Percentiles rank a stretch among this genome's conserved stretches.
Evolutionary conservation across 352 stramenopile species (phyloP).

Genomic region (Globisporangium lucens): DNA sequence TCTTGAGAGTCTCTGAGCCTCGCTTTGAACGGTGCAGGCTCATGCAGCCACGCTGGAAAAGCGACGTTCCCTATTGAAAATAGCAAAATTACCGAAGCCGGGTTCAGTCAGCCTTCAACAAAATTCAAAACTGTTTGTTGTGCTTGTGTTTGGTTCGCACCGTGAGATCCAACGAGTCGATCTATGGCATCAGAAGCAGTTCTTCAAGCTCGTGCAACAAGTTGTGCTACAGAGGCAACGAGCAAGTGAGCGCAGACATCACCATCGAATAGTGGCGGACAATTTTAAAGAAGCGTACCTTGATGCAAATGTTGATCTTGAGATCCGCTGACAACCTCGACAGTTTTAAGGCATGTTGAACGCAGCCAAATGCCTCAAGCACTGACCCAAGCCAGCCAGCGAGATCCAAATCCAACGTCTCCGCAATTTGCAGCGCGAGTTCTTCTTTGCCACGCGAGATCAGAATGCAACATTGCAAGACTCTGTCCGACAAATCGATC

Average conservation of each 20-base stretch:
- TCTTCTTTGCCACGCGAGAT: slow-evolving; percentile 50
- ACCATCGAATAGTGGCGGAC: not conserved
- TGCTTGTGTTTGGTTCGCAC: slow-evolving; percentile 22
- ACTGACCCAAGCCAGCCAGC: slow-evolving; percentile 53
- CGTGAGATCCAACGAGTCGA: slow-evolving; percentile 40
- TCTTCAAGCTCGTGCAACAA: slow-evolving; percentile 34
- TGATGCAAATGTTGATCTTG: slow-evolving; percentile 72
- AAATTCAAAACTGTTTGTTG: not conserved
- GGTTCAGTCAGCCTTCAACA: not conserved
- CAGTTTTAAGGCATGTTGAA: slow-evolving; percentile 34
- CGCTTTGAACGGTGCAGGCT: slow-evolving; percentile 35
- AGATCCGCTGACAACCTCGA: slow-evolving; percentile 32
- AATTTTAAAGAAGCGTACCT: slow-evolving; percentile 20
- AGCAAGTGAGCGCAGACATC: not conserved
- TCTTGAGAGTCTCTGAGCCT: slow-evolving; percentile 17
- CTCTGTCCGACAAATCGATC: slow-evolving; percentile 56
- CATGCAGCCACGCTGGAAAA: slow-evolving; percentile 56
- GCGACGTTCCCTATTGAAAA: slow-evolving; percentile 42
- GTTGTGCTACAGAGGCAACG: slow-evolving; percentile 26
- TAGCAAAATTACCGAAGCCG: not conserved
- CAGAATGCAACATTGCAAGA: slow-evolving; percentile 67
- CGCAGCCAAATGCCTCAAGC: slow-evolving; percentile 67
- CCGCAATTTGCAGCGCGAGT: slow-evolving; percentile 37
- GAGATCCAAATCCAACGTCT: slow-evolving; percentile 34
- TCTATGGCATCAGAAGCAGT: slow-evolving; percentile 23